Evolutionary conservation across 768 basidiomycete genomes (phyloP), one percentile per base, ranked within the genome.

Genomic region (Boletus tylopilopsis): DNA sequence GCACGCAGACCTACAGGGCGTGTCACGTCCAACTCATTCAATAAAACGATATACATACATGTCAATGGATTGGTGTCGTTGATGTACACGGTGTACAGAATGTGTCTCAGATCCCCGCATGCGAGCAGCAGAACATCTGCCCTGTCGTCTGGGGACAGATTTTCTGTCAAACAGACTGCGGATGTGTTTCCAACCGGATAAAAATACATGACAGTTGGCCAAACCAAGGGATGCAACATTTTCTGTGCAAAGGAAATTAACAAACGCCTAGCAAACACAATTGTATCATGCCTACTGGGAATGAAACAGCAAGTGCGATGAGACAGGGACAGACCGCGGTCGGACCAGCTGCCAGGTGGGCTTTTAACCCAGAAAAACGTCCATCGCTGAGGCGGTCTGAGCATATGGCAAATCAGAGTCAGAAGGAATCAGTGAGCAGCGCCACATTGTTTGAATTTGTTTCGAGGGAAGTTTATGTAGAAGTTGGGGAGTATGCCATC

Each of bases 161-260:
- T 70, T 40, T 75, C 66, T 1, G 78, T 76, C 36, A 83, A 64
- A 51, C 68, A 77, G 4, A 76, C 63, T 1, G 82, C 74, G 4
- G 79, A 70, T 0, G 81, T 82, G 54, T 82, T 82, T 23, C 82
- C 82, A 8, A 81, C 71, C 0, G 81, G 76, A 58, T 82, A 82
- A 66, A 81, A 83, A 48, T 67, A 78, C 1, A 59, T 61, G n/a
- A 44, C 8, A 2, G 61, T 40, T 4, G 58, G 61, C 51, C 54
- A 63, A 36, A 48, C 50, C 16, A 63, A 35, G 1, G 49, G 45
- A 24, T 60, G 60, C 0, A 55, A 54, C 58, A 60, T 63, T 21
- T n/a, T n/a, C 35, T 51, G 21, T 12, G 10, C 3, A 29, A 29
- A 29, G 27, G 29, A 29, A 10, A 29, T 29, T 12, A 29, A 6